Evolutionary conservation across 305 asterid genomes (phyloP).

Genomic region (Striga hermonthica): DNA sequence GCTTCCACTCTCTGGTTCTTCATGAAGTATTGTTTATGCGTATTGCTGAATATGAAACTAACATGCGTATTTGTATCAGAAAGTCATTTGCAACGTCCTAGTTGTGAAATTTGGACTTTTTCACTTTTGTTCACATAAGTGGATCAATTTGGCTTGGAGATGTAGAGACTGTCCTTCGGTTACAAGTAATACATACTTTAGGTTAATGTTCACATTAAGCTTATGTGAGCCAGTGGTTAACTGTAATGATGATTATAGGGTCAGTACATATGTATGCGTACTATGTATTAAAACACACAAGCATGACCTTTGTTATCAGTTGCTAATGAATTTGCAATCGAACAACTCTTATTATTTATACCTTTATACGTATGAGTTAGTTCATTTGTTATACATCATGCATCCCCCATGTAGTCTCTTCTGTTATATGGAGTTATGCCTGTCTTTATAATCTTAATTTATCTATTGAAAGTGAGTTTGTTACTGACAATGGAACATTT

Average conservation of each 20-base stretch:
- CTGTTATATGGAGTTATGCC: neutral
- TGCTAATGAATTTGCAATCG: conserved; percentile 1
- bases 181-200: conserved; percentile 1
- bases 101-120: conserved; percentile 24
- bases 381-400: conserved; percentile 1
- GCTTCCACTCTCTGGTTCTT: conserved; percentile 7
- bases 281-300: neutral
- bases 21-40: no score
- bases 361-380: neutral
- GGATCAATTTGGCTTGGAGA: no score
- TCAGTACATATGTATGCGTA: neutral
- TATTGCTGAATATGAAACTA: conserved; percentile 9
- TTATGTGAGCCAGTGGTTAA: neutral
- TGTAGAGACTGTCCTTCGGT: neutral
- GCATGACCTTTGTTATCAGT: neutral
- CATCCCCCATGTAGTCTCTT: conserved; percentile 1
- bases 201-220: neutral
- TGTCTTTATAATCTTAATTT: neutral
- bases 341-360: neutral
- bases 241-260: neutral
- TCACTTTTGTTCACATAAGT: neutral
- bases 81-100: conserved; percentile 11
- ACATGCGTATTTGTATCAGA: neutral
- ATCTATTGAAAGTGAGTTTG: neutral
- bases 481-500: neutral